These are phyloP conservation scores for Pterulicium gracile DNA, from an alignment of 1,284 basidiomycete genomes.

Conservation along the genomic window DNA sequence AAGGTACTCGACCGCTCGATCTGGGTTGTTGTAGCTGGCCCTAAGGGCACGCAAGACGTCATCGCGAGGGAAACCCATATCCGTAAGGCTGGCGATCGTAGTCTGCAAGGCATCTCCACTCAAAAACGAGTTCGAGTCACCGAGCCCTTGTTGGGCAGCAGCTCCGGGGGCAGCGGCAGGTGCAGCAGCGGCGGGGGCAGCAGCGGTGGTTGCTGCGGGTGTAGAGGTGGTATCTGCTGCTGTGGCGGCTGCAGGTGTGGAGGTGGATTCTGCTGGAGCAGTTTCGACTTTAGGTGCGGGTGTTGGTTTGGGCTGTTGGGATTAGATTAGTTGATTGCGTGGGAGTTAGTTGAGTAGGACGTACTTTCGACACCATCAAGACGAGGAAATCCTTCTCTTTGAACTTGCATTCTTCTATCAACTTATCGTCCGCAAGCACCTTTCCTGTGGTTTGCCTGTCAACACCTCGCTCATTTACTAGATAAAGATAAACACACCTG, in stretches of 20 bases:
- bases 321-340: no score
- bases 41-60: constrained; percentile 81
- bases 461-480: no score
- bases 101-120: constrained; percentile 66
- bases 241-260: constrained; percentile 21
- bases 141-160: constrained; percentile 24
- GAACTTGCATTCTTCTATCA: constrained; percentile 81
- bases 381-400: constrained; percentile 99
- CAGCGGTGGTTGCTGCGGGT: constrained; percentile 24
- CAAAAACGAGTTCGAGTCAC: constrained; percentile 52
- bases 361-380: constrained; percentile 94
- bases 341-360: constrained; percentile 11
- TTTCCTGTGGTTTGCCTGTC: no score
- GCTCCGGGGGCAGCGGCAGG: constrained; percentile 21
- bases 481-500: no score
- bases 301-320: constrained; percentile 42
- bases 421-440: constrained; percentile 84
- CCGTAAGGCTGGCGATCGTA: constrained; percentile 74
- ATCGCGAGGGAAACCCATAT: constrained; percentile 92
- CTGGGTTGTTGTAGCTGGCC: constrained; percentile 97
- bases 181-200: constrained; percentile 27
- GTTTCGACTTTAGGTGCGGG: constrained; percentile 20
- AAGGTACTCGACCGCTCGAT: constrained; percentile 95
- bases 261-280: constrained; percentile 17
- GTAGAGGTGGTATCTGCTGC: constrained; percentile 19